Evolutionary conservation across 1,139 yeast species (phyloP), one percentile per base, ranked within the genome.

Genomic region (Taphrina confusa): DNA sequence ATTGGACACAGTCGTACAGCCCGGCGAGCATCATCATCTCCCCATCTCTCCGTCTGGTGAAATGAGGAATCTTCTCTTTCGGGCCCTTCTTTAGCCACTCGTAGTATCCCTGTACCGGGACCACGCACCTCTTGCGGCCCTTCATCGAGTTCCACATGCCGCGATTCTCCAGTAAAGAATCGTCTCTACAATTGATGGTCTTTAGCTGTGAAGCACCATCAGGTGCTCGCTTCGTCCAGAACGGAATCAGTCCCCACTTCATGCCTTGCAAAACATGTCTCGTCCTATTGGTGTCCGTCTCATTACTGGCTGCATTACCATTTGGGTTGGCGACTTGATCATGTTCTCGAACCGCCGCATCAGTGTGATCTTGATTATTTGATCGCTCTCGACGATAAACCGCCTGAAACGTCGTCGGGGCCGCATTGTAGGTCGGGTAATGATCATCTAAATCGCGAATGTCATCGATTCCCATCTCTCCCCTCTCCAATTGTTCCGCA

Each of bases 101-200:
- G 68, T 80, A 90, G 70, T 89, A 90, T 0, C 96, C 96, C 67
- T 81, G 80, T 42, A 87, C 78, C 0, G 95, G 90, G 0, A 89
- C 80, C 1, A 84, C 83, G 69, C 96, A 89, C 60, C 77, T 75
- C 18, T 70, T 72, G 59, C 65, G 72, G 66, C 66, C 71, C 67
- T 61, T 65, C n/a, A 71, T 70, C 44, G 67, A 67, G 36, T 63
- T 66, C 75, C 74, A 70, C 44, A 68, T 62, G 5, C 72, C 65
- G 30, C 65, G 57, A 16, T 66, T 67, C 31, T 61, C 63, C 22
- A 52, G 52, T 28, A 74, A 63, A 28, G 71, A 68, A 33, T 74
- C 76, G 9, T 66, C 62, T 2, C 75, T 65, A 61, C 73, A 70
- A 54, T 73, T 74, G 66, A 73, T 71, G 14, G 74, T 72, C 14